These are phyloP conservation scores for Rhodamnia argentea DNA, from an alignment of 345 rosid species.

Conservation along the genomic window DNA sequence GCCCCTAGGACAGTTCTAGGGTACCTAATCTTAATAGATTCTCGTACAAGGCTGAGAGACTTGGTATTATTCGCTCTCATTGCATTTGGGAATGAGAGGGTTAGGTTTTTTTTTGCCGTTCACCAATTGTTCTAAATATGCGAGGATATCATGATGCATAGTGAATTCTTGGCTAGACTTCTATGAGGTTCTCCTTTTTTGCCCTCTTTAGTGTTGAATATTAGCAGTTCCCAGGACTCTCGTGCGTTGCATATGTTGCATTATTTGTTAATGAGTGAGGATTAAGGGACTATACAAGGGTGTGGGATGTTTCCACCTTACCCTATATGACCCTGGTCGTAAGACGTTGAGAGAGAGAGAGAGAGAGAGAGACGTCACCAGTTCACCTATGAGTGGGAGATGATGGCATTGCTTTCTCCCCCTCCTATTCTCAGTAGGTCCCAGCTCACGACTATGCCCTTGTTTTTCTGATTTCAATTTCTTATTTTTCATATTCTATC, in stretches of 20 bases:
- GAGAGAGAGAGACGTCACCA: background rate
- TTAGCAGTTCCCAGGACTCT: background rate
- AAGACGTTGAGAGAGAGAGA: background rate
- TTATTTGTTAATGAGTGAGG: background rate
- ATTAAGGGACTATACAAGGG: background rate
- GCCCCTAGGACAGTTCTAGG: background rate
- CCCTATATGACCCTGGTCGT: background rate
- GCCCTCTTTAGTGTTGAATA: background rate
- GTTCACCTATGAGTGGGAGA: background rate
- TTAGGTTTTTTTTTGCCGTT: background rate
- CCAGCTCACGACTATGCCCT: background rate
- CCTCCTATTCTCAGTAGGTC: background rate
- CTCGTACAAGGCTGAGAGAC: background rate
- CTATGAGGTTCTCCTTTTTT: background rate
- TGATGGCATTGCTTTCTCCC: background rate
- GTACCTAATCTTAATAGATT: background rate
- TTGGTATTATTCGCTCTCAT: background rate
- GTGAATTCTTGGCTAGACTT: background rate
- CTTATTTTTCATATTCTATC: background rate
- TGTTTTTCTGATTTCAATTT: background rate
- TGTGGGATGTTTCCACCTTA: background rate
- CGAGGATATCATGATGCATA: background rate
- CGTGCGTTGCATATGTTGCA: background rate
- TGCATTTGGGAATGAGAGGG: background rate
- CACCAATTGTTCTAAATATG: background rate